Evolutionary conservation across 169 alveolate species (phyloP), one percentile per base, ranked within the genome.

Genomic region (Plasmodium malariae): DNA sequence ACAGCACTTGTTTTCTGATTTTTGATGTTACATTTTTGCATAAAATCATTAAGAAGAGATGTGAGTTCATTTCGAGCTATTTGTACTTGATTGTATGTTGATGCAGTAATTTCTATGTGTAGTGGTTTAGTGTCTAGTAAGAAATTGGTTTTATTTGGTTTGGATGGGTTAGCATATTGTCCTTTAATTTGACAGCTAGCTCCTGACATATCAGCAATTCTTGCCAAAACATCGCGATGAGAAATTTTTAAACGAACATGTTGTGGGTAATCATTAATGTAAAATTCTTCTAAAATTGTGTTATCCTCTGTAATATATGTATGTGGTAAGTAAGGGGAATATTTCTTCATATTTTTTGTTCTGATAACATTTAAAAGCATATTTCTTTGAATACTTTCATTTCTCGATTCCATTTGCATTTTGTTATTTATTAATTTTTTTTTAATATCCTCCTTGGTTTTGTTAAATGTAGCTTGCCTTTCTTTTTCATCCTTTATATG

Each of bases 261-360:
- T 37, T 96, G 97, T n/a, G 98, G 98, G 86, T 95, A 97, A 76
- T 96, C 96, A 93, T 97, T 97, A 73, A 97, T 97, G 74, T 95
- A 97, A 65, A 97, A 95, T 36, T 96, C 98, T 73, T 96, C 98
- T 45, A 95, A 92, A 36, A 95, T 93, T 30, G 96, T 94, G 70
- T 96, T 96, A 40, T 94, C 96, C 19, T 94, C 92, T 55, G 60
- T 93, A 57, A 94, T 74, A 67, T 93, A 93, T 4, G 91, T 72
- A 69, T 85, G 73, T 26, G 87, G 91, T 43, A 71, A 67, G 34
- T 14, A 85, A 1, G 87, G 89, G 3, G 89, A 76, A 51, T 76
- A 76, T 36, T 76, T 76, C 26, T 76, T 76, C 89, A 76, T 60
- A 51, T 76, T 59, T 45, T 55, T 45, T 43, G 76, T 60, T 49